Evolutionary conservation across 73 alveolate genomes (phyloP).

Genomic region (Paramecium pentaurelia): DNA sequence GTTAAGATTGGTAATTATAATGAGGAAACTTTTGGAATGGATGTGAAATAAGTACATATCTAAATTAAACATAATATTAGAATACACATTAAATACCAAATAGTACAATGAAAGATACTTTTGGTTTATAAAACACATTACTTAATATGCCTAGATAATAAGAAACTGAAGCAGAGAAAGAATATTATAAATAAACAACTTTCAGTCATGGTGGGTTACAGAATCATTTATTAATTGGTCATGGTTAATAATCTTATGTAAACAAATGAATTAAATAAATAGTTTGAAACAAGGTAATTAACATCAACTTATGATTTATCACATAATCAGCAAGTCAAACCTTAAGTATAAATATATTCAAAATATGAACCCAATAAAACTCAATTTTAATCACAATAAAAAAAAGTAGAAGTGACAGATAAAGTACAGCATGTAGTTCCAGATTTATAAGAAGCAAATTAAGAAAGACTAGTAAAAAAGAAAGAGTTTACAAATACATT

Average conservation of each 20-base stretch:
- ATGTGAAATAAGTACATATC: constrained; percentile 33
- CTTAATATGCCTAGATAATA: constrained; percentile 29
- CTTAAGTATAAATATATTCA: constrained; percentile 53
- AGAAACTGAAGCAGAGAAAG: constrained; percentile 45
- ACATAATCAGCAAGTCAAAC: constrained; percentile 40
- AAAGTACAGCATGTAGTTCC: constrained; percentile 39
- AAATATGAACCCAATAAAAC: constrained; percentile 55
- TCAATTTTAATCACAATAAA: neutral
- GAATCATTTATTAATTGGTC: constrained; percentile 57
- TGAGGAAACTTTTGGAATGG: constrained; percentile 61
- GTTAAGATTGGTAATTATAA: constrained; percentile 52
- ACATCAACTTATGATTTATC: constrained; percentile 60
- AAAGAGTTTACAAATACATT: constrained; percentile 57
- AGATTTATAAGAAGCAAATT: neutral
- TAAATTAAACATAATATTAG: neutral
- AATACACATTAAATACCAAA: constrained; percentile 33
- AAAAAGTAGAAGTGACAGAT: neutral
- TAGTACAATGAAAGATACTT: constrained; percentile 58
- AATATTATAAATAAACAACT: constrained; percentile 31
- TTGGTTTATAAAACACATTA: constrained; percentile 23
- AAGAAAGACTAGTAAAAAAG: constrained; percentile 23
- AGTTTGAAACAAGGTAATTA: constrained; percentile 40
- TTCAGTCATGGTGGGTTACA: constrained; percentile 53
- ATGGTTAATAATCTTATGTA: constrained; percentile 48
- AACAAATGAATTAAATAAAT: neutral